Evolutionary conservation across 768 basidiomycete species (phyloP), one percentile per base, ranked within the genome.

Genomic region (Phlebiopsis flavidoalba): DNA sequence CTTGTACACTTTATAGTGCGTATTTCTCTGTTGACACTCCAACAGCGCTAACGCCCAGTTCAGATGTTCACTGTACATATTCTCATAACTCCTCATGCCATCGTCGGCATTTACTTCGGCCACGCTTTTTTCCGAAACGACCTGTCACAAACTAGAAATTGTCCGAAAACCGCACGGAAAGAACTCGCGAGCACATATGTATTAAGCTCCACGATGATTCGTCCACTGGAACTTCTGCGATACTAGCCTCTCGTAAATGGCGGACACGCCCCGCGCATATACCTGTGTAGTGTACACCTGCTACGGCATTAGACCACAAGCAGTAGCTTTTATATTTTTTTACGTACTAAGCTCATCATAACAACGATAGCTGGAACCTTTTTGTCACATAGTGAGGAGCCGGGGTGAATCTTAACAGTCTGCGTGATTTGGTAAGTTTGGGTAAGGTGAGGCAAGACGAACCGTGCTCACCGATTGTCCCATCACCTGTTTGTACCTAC

Each of bases 191-290:
- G 26, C 26, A 43, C 10, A 17, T 43, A 43, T 43, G 17, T 19
- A 40, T 43, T 26, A 55, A 21, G 36, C 24, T 2, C 54, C 40
- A n/a, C 45, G 36, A 21, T 60, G 58, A 40, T 63, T 66, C 35
- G 66, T 58, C n/a, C n/a, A 71, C 63, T 0, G 68, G 60, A 0
- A 69, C 60, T 40, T 69, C 68, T 3, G 69, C 64, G 47, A 83
- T 72, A 65, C n/a, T 76, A 87, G 21, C 75, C 71, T 64, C 87
- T 87, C 3, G 88, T 84, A 43, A n/a, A 98, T 83, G 1, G 84
- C 77, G 0, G 95, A 95, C 11, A 96, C 95, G n/a, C 89, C 90
- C 2, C 95, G 86, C 2, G 95, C 95, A 66, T 95, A 98, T 45
- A 92, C 86, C 59, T 87, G 85, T 61, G 82, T 89, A 15, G 93